These are phyloP conservation scores for Firmiana major DNA, from an alignment of 345 rosid genomes.

Conservation along the genomic window DNA sequence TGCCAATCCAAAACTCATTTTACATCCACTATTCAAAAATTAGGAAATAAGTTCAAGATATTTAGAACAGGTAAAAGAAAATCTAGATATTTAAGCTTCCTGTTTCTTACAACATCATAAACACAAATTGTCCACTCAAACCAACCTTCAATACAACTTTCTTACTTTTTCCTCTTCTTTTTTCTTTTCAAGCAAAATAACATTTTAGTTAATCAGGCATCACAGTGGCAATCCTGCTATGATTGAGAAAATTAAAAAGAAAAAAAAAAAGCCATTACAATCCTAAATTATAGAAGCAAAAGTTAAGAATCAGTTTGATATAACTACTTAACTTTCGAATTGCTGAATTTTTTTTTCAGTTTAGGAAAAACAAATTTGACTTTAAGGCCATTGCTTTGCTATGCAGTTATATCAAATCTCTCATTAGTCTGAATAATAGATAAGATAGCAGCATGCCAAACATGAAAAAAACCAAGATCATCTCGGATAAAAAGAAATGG, in stretches of 20 bases:
- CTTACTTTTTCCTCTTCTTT: background rate
- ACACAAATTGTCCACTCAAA: background rate
- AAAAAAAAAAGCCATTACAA: background rate
- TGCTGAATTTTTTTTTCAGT: constrained; percentile 3
- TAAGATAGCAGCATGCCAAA: background rate
- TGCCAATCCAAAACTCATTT: background rate
- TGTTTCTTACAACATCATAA: background rate
- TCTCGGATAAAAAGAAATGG: background rate
- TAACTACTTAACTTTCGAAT: background rate
- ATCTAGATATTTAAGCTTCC: background rate
- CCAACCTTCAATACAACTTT: background rate
- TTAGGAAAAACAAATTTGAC: background rate
- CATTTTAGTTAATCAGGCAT: background rate
- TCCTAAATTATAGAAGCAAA: background rate
- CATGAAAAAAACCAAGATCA: background rate
- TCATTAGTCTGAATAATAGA: background rate
- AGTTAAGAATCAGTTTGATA: background rate
- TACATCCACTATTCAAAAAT: background rate
- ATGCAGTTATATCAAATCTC: background rate
- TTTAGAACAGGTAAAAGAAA: background rate
- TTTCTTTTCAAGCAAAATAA: background rate
- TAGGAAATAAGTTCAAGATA: background rate
- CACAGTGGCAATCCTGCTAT: background rate
- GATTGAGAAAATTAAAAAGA: background rate
- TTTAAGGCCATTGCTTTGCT: background rate